A percentile compares a stretch with the other conserved stretches of the same genome.
These are phyloP conservation scores for Solanum virginianum DNA, from an alignment of 257 asterid species.

Conservation along the genomic window DNA sequence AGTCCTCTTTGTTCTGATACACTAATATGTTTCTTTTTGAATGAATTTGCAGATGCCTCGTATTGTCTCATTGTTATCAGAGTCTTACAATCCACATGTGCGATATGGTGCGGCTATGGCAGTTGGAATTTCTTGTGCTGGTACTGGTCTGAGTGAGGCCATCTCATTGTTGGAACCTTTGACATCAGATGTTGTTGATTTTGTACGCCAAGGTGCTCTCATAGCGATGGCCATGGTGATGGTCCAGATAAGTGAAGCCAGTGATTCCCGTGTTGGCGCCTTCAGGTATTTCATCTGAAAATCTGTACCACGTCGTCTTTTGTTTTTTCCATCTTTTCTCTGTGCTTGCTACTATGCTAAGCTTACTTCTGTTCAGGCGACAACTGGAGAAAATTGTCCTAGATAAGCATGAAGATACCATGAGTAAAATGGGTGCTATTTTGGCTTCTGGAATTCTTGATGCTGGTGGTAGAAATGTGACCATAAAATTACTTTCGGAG, in stretches of 20 bases:
- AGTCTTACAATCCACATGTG: conserved; percentile 98
- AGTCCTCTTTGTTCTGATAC: background rate
- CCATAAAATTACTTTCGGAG: conserved; percentile 76
- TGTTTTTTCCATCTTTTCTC: background rate
- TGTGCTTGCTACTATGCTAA: background rate
- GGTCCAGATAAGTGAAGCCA: conserved; percentile 90
- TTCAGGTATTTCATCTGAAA: conserved; percentile 48
- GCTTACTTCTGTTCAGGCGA: conserved; percentile 33
- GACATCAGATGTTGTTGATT: conserved; percentile 91
- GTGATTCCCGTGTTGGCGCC: conserved; percentile 94
- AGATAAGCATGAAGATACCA: conserved; percentile 93
- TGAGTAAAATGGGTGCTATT: conserved; percentile 99
- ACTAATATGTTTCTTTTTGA: background rate
- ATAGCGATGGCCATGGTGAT: conserved; percentile 99
- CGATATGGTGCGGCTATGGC: conserved; percentile 98
- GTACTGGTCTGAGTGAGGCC: conserved; percentile 96
- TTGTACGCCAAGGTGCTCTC: conserved; percentile 99
- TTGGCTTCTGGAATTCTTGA: conserved; percentile 93
- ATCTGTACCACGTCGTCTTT: background rate
- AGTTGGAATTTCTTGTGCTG: conserved; percentile 97
- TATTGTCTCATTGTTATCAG: conserved; percentile 80
- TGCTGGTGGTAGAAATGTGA: conserved; percentile 96
- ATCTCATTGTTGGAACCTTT: conserved; percentile 90
- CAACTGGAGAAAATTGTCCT: conserved; percentile 85
- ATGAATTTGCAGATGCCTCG: conserved; percentile 69